Evolutionary conservation across 2,329 filamentous ascomycete species (phyloP).

Genomic region (Knufia petricola): DNA sequence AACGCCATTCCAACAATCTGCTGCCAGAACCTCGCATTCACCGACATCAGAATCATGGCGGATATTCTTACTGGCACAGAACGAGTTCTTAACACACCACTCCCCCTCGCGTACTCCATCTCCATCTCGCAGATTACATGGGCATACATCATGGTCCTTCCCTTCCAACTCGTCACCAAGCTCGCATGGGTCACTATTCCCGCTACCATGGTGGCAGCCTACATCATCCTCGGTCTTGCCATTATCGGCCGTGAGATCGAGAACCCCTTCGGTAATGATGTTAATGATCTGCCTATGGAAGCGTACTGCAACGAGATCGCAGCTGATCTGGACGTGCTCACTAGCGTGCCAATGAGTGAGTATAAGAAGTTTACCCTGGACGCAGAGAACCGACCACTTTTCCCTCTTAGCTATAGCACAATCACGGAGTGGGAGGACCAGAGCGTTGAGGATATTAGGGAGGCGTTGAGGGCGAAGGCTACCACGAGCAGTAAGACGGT

Average conservation of each 20-base stretch:
- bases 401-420: constrained; percentile 43
- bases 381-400: constrained; percentile 45
- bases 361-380: constrained; percentile 43
- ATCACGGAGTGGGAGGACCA: constrained; percentile 42
- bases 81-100: constrained; percentile 69
- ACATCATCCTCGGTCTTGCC: constrained; percentile 72
- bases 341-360: constrained; percentile 45
- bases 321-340: constrained; percentile 64
- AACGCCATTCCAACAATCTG: constrained; percentile 29
- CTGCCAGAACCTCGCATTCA: constrained; percentile 38
- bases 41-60: constrained; percentile 54
- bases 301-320: constrained; percentile 66
- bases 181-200: constrained; percentile 70
- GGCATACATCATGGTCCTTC: constrained; percentile 70
- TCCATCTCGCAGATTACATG: constrained; percentile 79
- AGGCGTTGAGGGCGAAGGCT: constrained; percentile 31
- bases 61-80: constrained; percentile 65
- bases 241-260: constrained; percentile 73
- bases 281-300: constrained; percentile 72
- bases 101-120: constrained; percentile 75
- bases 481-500: constrained; percentile 14
- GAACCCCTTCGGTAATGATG: constrained; percentile 74
- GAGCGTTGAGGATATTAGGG: constrained; percentile 39
- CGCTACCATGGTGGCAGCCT: constrained; percentile 59
- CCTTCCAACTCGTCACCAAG: constrained; percentile 62